Base-by-base conservation (phyloP, 805 yeast genomes). In the Teunomyces gatunensis region DNA sequence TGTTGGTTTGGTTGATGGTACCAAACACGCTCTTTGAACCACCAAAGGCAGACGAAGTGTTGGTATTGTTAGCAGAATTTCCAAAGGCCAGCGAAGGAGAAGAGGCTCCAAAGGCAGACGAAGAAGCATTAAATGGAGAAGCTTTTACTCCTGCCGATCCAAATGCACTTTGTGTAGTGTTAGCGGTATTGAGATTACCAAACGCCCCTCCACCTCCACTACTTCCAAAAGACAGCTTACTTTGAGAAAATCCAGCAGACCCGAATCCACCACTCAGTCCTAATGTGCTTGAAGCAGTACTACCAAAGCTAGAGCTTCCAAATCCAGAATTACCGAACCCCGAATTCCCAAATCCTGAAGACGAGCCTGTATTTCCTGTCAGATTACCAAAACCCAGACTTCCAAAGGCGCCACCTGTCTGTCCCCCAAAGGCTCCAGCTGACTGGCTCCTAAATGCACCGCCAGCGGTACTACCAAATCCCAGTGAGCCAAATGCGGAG, bases 311-410 rank as follows among this genome's bases (percentile, higher is more conserved):
- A 11, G 51, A 18, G 6, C 17, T 27, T 34, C 54, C 54, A 30
- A 51, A 51, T 5, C 51, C 47, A 32, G 57, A 33, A 11, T 60
- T 44, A 10, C 67, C 69, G 45, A 61, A 64, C 1, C 60, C 43
- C 9, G 68, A 49, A 33, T 15, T 40, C 18, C 45, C 45, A 42
- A 43, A 45, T 15, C 56, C 52, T 36, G 47, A 44, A 37, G 42
- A 12, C 6, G 40, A 5, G 6, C 28, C 29, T 6, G 28, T 15
- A 42, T 13, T 23, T 20, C 25, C n/a, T 15, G 29, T 13, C 45
- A 21, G 39, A 33, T 12, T 44, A 5, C 51, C 51, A 41, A 45
- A 48, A 4, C 48, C 51, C 20, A 39, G n/a, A 25, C 39, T 25
- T 12, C 47, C 59, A 45, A 57, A 56, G 17, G 34, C 34, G 18